phyloP scores from a whole-genome alignment of 2,329 filamentous ascomycete genomes.

The Neonectria faginata region DNA sequence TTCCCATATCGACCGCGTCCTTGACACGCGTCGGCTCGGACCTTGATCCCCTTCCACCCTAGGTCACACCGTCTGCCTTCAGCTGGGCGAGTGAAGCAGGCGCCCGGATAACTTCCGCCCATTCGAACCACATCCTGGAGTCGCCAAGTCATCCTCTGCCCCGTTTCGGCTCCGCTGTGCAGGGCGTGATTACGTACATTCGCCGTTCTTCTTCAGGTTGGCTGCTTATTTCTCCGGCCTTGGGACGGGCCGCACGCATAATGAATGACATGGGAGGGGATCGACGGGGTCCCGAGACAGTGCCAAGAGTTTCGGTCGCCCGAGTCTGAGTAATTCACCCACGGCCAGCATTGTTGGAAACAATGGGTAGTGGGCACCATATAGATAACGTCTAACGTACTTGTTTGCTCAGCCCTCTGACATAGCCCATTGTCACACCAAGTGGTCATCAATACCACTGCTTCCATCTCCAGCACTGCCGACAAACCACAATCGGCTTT shows the following conservation, averaged over 20 bases:
- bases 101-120: constrained; percentile 33
- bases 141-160: constrained; percentile 22
- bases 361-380: constrained; percentile 6
- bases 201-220: constrained; percentile 18
- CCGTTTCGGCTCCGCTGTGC: constrained; percentile 25
- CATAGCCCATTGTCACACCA: constrained; percentile 5
- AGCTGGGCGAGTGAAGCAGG: constrained; percentile 4
- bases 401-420: constrained; percentile 13
- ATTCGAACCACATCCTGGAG: constrained; percentile 4
- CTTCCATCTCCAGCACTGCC: neutral
- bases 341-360: constrained; percentile 12
- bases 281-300: neutral
- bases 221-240: constrained; percentile 13
- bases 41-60: constrained; percentile 8
- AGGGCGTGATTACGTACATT: constrained; percentile 29
- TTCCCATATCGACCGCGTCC: constrained; percentile 5
- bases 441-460: constrained; percentile 19
- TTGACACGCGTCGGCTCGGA: constrained; percentile 11
- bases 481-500: constrained; percentile 4
- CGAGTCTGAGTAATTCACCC: constrained; percentile 17
- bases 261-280: constrained; percentile 2
- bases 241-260: neutral
- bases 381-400: constrained; percentile 19
- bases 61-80: neutral
- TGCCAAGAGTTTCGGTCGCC: constrained; percentile 21